These are phyloP conservation scores for Incumbomyces lentus DNA, from an alignment of 2,329 filamentous ascomycete genomes.

Conservation along the genomic window DNA sequence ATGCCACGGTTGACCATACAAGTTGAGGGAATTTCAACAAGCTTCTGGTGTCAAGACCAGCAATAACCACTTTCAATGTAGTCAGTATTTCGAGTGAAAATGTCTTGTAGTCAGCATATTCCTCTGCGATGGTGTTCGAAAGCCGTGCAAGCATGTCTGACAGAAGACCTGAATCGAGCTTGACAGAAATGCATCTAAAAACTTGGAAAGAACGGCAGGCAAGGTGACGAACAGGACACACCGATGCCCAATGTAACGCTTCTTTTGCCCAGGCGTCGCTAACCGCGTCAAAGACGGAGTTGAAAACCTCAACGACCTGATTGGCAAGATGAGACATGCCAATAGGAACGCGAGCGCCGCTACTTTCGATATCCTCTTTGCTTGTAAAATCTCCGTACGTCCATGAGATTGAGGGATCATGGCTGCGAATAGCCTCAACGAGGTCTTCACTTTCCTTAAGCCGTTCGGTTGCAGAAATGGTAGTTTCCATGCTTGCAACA, in stretches of 20 bases:
- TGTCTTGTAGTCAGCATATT: conserved; percentile 85
- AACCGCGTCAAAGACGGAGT: conserved; percentile 71
- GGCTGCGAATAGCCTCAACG: conserved; percentile 74
- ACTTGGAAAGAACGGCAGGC: conserved; percentile 97
- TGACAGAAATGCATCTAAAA: conserved; percentile 85
- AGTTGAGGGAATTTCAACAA: conserved; percentile 85
- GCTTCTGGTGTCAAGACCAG: conserved; percentile 67
- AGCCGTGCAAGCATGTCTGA: conserved; percentile 91
- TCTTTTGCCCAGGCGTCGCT: conserved; percentile 86
- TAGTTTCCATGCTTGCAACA: conserved; percentile 57
- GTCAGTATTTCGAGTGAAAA: conserved; percentile 98
- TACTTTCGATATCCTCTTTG: conserved; percentile 58
- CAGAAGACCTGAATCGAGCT: conserved; percentile 84
- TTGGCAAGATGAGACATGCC: conserved; percentile 78
- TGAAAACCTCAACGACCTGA: conserved; percentile 76
- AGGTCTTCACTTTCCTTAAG: conserved; percentile 70
- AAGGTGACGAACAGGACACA: conserved; percentile 86
- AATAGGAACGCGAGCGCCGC: conserved; percentile 68
- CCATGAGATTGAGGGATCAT: conserved; percentile 81
- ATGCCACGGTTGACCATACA: conserved; percentile 97
- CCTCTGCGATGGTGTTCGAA: conserved; percentile 93
- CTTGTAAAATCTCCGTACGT: conserved; percentile 86
- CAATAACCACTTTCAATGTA: conserved; percentile 82
- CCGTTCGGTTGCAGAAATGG: conserved; percentile 50
- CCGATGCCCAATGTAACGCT: conserved; percentile 90